A percentile compares a stretch with the other conserved stretches of the same genome.
Conservation (phyloP, 257 asterid species). For the Fraxinus excelsior region DNA sequence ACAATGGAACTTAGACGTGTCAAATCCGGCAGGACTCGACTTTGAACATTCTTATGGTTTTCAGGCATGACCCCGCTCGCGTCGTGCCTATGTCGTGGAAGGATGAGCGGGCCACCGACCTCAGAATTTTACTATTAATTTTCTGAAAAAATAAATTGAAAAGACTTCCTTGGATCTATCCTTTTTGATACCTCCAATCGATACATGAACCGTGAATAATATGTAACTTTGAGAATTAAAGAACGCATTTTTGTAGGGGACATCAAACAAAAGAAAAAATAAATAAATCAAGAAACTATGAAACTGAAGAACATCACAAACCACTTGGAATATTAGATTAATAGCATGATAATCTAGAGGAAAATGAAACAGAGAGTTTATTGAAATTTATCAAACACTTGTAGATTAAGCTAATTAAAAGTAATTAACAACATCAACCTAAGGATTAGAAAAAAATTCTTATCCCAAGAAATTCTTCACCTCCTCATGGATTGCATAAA, state of each 20-base stretch:
- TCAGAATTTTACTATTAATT: too few species aligned
- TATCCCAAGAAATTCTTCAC: slow-evolving; percentile 17
- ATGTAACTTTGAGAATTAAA: slow-evolving; percentile 24
- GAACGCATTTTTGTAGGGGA: too few species aligned
- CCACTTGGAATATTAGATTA: slow-evolving; percentile 15
- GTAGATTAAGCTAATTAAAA: slow-evolving; percentile 15
- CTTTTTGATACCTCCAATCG: not conserved
- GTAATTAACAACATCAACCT: slow-evolving; percentile 27
- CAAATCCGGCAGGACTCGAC: too few species aligned
- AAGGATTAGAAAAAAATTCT: slow-evolving; percentile 18
- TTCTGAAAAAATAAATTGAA: not conserved
- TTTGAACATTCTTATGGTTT: too few species aligned
- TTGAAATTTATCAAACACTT: slow-evolving; percentile 27
- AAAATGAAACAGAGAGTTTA: slow-evolving; percentile 20
- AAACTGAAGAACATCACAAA: slow-evolving; percentile 5
- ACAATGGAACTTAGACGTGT: too few species aligned
- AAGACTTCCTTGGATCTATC: not conserved
- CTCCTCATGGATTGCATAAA: slow-evolving; percentile 16
- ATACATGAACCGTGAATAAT: slow-evolving; percentile 45
- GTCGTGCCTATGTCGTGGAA: not conserved
- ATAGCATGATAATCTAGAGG: slow-evolving; percentile 10
- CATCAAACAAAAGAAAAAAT: not conserved
- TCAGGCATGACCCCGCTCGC: not conserved
- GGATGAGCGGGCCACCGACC: not conserved
- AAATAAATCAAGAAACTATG: not conserved